These are phyloP conservation scores for Debaryomycetaceae sp. DNA, from an alignment of 1,139 yeast genomes.

Conservation along the genomic window DNA sequence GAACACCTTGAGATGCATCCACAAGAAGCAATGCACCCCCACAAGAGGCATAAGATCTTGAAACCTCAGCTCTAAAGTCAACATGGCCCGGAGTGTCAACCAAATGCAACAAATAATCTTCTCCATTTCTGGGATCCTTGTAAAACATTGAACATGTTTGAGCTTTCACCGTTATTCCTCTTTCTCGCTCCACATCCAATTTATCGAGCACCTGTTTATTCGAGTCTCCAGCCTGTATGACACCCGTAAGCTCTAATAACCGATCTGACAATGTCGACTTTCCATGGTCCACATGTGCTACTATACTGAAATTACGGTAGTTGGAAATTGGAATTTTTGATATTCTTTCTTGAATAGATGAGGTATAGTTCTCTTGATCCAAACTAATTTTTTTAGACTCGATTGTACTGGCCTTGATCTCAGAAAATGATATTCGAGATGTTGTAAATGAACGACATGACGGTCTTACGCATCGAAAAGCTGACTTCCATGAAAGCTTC, in stretches of 20 bases:
- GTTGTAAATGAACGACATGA: background rate
- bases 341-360: conserved; percentile 51
- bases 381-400: conserved; percentile 28
- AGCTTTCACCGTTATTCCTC: conserved; percentile 96
- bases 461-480: background rate
- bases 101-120: conserved; percentile 79
- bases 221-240: conserved; percentile 68
- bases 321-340: conserved; percentile 73
- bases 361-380: conserved; percentile 32
- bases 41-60: conserved; percentile 92
- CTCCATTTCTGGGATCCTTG: conserved; percentile 49
- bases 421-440: background rate
- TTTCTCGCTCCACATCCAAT: conserved; percentile 87
- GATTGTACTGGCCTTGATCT: conserved; percentile 7
- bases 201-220: conserved; percentile 87
- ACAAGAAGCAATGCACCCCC: conserved; percentile 90
- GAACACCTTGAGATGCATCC: conserved; percentile 95
- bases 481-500: background rate
- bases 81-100: conserved; percentile 99
- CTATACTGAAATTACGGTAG: conserved; percentile 88
- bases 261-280: conserved; percentile 90
- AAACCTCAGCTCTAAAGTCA: conserved; percentile 91
- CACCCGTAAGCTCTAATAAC: conserved; percentile 82
- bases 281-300: conserved; percentile 97
- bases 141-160: conserved; percentile 95